A percentile compares a stretch with the other conserved stretches of the same genome.
phyloP scores from a whole-genome alignment of 164 flowering plant genomes.

The Aristolochia contorta region DNA sequence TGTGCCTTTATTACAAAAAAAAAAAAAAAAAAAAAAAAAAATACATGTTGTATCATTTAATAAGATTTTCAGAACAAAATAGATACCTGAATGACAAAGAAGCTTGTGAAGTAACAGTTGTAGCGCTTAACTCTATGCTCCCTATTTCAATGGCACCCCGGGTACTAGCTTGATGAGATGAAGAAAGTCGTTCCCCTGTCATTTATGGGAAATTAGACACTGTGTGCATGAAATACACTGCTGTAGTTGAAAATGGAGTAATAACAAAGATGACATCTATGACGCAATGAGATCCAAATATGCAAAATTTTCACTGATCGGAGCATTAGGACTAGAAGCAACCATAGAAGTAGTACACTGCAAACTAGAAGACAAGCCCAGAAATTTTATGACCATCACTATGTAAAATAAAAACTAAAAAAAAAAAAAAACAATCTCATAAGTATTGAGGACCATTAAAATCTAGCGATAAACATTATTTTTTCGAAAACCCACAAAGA shows the following conservation, averaged over 20 bases:
- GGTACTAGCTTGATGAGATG: conserved; percentile 26
- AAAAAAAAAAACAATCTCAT: background rate
- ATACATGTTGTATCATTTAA: too few relatives aligned
- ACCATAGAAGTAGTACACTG: too few relatives aligned
- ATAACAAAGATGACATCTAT: too few relatives aligned
- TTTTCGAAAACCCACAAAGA: background rate
- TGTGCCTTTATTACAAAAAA: too few relatives aligned
- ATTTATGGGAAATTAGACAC: conserved; percentile 2
- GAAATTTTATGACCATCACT: too few relatives aligned
- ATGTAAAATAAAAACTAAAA: background rate
- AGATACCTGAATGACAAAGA: conserved; percentile 19
- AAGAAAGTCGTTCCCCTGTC: conserved; percentile 21
- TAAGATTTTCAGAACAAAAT: background rate
- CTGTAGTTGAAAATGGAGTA: background rate
- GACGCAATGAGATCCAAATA: too few relatives aligned
- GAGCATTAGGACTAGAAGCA: too few relatives aligned
- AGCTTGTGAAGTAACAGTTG: conserved; percentile 12
- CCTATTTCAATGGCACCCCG: conserved; percentile 20
- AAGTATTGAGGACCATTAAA: background rate
- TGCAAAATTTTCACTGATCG: too few relatives aligned
- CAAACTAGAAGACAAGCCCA: too few relatives aligned
- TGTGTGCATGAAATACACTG: background rate
- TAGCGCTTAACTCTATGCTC: conserved; percentile 7
- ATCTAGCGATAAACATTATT: background rate
- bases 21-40: too few relatives aligned